Percentiles rank a stretch among this genome's conserved stretches.
phyloP scores from a whole-genome alignment of 495 filamentous ascomycete genomes.

The Penicillium daleae region DNA sequence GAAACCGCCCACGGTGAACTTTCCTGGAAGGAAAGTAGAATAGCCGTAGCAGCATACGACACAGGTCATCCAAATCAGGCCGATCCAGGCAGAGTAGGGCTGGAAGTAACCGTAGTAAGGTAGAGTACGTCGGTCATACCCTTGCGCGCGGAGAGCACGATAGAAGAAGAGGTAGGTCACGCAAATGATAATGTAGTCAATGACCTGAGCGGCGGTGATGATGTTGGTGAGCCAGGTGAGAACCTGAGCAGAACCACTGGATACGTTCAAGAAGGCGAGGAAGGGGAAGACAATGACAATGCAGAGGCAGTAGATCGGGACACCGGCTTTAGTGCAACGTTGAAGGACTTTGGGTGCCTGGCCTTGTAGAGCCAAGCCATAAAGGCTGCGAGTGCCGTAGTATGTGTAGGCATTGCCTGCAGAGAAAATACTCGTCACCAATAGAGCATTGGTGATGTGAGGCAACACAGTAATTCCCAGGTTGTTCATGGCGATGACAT shows the following conservation, averaged over 20 bases:
- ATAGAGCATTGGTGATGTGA: constrained; percentile 71
- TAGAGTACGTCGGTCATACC: constrained; percentile 52
- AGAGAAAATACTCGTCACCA: constrained; percentile 73
- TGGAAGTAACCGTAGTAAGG: constrained; percentile 62
- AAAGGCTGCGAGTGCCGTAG: constrained; percentile 70
- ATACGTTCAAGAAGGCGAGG: constrained; percentile 38
- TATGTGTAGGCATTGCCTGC: constrained; percentile 84
- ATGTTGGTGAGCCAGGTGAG: constrained; percentile 41
- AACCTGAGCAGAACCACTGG: constrained; percentile 31
- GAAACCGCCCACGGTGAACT: constrained; percentile 52
- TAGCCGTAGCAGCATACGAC: constrained; percentile 58
- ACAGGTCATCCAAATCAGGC: constrained; percentile 41
- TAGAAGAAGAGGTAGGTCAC: constrained; percentile 63
- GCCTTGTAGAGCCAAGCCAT: constrained; percentile 66
- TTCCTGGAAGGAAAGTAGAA: constrained; percentile 46
- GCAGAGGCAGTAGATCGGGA: constrained; percentile 47
- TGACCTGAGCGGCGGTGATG: constrained; percentile 32
- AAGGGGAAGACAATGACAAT: constrained; percentile 44
- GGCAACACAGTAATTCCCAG: constrained; percentile 67
- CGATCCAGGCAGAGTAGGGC: constrained; percentile 59
- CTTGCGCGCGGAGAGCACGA: constrained; percentile 56
- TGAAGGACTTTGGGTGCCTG: constrained; percentile 63
- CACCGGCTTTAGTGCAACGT: constrained; percentile 48
- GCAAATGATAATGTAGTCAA: constrained; percentile 42
- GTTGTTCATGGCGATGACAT: constrained; percentile 80